phyloP scores from a whole-genome alignment of 2,329 filamentous ascomycete species.

The Arthrobotrys conoides region DNA sequence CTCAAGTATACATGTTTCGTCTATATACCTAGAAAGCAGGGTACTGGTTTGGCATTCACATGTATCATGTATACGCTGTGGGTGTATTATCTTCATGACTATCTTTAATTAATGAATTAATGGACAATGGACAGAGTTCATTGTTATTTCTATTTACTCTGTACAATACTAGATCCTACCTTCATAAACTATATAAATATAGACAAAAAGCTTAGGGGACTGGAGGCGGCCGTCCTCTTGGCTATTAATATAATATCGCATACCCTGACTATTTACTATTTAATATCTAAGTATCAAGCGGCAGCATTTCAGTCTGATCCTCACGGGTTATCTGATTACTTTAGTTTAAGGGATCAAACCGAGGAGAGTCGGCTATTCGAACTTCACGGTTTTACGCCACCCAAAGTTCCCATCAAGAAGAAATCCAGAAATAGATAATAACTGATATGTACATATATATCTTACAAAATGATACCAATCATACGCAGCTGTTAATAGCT shows the following conservation, averaged over 20 bases:
- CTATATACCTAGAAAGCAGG: background rate
- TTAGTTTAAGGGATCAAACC: background rate
- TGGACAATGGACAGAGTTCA: background rate
- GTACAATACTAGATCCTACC: background rate
- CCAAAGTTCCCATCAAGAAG: background rate
- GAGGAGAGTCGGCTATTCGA: background rate
- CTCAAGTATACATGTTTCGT: background rate
- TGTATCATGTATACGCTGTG: constrained; percentile 8
- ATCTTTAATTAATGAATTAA: constrained; percentile 43
- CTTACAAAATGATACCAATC: constrained; percentile 29
- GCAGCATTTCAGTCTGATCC: no score
- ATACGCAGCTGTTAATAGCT: background rate
- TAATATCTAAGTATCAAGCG: no score
- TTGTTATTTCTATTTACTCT: no score
- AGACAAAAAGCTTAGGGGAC: no score
- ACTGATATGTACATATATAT: constrained; percentile 37
- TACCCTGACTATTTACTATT: no score
- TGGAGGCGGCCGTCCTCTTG: no score
- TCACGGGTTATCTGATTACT: no score
- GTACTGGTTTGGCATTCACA: background rate
- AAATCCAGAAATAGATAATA: background rate
- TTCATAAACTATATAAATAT: no score
- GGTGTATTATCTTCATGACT: constrained; percentile 49
- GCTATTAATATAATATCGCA: no score
- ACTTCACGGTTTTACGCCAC: background rate